Base-by-base conservation (phyloP, 495 filamentous ascomycete genomes). In the Massariosphaeria phaeospora region DNA sequence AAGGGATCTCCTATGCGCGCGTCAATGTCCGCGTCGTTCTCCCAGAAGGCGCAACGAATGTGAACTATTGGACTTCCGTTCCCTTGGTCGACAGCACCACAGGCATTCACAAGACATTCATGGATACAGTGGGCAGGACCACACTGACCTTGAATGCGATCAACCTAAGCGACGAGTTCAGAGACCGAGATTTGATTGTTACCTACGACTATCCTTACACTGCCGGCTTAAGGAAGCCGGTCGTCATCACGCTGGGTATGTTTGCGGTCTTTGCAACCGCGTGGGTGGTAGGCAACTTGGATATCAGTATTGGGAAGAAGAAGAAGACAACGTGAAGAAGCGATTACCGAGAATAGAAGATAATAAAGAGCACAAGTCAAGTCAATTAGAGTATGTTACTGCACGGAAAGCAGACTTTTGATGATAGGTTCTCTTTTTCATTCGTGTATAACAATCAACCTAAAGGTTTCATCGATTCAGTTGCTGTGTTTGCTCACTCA, bases 41-140 rank as follows among this genome's bases (percentile, higher is more conserved):
- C 17, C 93, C 93, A 27, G 93, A 98, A 70, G 93, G 93, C 20
- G 87, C 93, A 12, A 84, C 79, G 81, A 86, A 89, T 64, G 80
- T 91, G 41, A 72, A 79, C 62, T 89, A 78, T 65, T 70, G 75
- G 45, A 84, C 85, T 18, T 69, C 78, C 18, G 70, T 88, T 31
- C 84, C 84, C 0, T 33, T 83, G 2, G 52, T 74, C 17, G 61
- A 66, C 20, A 73, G 78, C 20, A 76, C 79, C 6, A 78, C 84
- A 35, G 78, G 75, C 48, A 73, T 80, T 8, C 81, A 86, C 70
- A 83, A 82, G 67, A 96, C 91, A 1, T 98, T 89, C 71, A 85
- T 98, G 77, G 93, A 98, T 70, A 98, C 94, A 0, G 68, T 88
- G 26, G 93, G 93, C 56, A 87, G 93, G 25, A 89, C 89, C 23